phyloP scores from a whole-genome alignment of 495 filamentous ascomycete species.

The Tuber calosporum region DNA sequence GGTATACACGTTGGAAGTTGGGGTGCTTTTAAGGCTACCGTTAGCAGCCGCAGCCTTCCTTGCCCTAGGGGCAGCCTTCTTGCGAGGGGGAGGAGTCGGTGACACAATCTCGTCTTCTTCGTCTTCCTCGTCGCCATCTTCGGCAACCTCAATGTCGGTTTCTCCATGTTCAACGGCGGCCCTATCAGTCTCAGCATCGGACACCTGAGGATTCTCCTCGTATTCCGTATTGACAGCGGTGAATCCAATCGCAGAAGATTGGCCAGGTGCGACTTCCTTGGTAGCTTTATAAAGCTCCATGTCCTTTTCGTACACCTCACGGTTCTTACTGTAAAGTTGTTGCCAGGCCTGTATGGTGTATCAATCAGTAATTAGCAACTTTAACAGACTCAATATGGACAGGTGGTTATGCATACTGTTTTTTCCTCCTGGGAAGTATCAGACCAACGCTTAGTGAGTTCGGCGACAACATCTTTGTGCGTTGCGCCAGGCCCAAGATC shows the following conservation, averaged over 20 bases:
- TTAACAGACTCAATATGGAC: slow-evolving; percentile 2
- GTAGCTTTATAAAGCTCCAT: slow-evolving; percentile 56
- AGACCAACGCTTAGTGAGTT: slow-evolving; percentile 75
- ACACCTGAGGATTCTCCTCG: slow-evolving; percentile 46
- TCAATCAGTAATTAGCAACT: slow-evolving; percentile 24
- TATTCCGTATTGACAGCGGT: slow-evolving; percentile 48
- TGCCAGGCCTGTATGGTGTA: slow-evolving; percentile 31
- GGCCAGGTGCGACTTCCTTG: slow-evolving; percentile 36
- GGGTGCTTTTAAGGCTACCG: slow-evolving; percentile 32
- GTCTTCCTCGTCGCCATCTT: slow-evolving; percentile 43
- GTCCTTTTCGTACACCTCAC: slow-evolving; percentile 56
- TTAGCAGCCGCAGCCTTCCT: slow-evolving; percentile 46
- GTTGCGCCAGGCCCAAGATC: slow-evolving; percentile 64
- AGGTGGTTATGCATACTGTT: slow-evolving; percentile 50
- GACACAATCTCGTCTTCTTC: slow-evolving; percentile 50
- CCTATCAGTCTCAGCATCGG: slow-evolving; percentile 18
- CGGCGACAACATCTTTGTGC: slow-evolving; percentile 71
- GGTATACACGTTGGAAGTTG: slow-evolving; percentile 6
- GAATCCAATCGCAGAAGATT: slow-evolving; percentile 43
- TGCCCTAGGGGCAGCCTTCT: slow-evolving; percentile 48
- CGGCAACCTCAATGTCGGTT: slow-evolving; percentile 25
- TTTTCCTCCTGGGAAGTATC: slow-evolving; percentile 66
- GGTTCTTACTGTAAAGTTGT: slow-evolving; percentile 48
- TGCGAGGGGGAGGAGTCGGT: slow-evolving; percentile 50
- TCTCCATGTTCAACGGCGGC: slow-evolving; percentile 3